Conservation (phyloP, 352 stramenopile species). For the Phytophthora sp. region DNA sequence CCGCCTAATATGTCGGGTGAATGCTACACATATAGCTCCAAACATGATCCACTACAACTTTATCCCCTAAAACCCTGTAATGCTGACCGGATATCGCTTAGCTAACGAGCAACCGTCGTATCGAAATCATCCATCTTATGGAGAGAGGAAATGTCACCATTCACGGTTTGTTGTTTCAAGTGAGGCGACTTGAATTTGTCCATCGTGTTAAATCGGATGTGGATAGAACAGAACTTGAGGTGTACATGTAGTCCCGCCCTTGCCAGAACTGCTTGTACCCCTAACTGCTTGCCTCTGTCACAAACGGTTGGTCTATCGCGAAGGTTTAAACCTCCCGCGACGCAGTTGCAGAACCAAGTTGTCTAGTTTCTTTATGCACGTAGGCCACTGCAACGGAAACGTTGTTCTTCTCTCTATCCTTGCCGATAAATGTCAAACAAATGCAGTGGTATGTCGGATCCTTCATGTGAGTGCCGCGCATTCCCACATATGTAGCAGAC, state of each 20-base stretch:
- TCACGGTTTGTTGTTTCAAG: slow-evolving; percentile 2
- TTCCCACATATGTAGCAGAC: neutral
- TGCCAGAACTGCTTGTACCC: neutral
- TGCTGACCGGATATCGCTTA: neutral
- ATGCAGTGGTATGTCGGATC: slow-evolving; percentile 1
- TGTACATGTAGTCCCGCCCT: neutral
- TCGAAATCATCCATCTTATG: too few species aligned
- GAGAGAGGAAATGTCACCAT: slow-evolving; percentile 1
- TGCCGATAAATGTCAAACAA: slow-evolving; percentile 2
- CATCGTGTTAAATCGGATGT: slow-evolving; percentile 22
- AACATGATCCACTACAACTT: neutral
- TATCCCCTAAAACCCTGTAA: neutral
- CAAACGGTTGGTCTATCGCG: neutral
- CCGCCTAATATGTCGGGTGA: slow-evolving; percentile 6
- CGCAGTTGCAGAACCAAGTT: slow-evolving; percentile 15
- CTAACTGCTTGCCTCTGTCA: slow-evolving; percentile 13
- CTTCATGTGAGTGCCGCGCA: slow-evolving; percentile 16
- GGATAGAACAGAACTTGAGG: slow-evolving; percentile 10
- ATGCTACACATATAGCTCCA: slow-evolving; percentile 15
- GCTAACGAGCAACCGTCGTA: neutral
- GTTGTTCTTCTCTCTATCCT: slow-evolving; percentile 8
- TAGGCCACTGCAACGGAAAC: slow-evolving; percentile 2
- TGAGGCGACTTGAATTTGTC: slow-evolving; percentile 17
- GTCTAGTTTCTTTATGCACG: slow-evolving; percentile 14
- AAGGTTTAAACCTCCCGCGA: neutral